Percentiles rank a stretch among this genome's conserved stretches.
Evolutionary conservation across 768 basidiomycete genomes (phyloP).

Genomic region (Serendipita sp.): DNA sequence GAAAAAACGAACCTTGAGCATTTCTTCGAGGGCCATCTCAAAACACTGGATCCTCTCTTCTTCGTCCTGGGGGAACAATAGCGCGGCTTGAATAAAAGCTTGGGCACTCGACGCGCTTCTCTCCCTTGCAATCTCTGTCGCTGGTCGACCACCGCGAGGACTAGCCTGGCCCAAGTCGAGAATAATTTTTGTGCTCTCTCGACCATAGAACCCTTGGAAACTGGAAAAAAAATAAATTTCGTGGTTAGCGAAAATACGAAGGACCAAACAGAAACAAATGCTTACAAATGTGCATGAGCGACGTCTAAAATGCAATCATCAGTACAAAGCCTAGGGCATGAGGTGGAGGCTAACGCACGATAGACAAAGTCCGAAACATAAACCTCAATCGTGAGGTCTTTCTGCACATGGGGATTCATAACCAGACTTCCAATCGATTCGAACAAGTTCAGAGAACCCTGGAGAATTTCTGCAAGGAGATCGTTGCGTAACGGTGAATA

Average conservation of each 20-base stretch:
- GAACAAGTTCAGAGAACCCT: not conserved
- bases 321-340: not conserved
- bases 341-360: not conserved
- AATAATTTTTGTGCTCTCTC: not conserved
- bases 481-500: not conserved
- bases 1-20: not conserved
- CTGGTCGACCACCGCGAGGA: not conserved
- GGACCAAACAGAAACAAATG: no score
- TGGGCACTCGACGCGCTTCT: not conserved
- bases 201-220: constrained; percentile 4
- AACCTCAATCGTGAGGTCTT: not conserved
- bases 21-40: constrained; percentile 4
- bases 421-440: not conserved
- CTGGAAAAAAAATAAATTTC: not conserved
- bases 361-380: constrained; percentile 3
- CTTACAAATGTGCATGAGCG: not conserved
- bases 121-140: not conserved
- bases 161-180: not conserved
- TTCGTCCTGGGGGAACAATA: not conserved
- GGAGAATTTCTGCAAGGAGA: not conserved
- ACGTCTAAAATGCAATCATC: not conserved
- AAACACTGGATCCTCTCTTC: not conserved
- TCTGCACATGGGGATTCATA: not conserved
- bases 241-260: no score
- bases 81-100: not conserved